Evolutionary conservation across 148 eudicot genomes (phyloP).

Genomic region (Heliosperma pusillum): DNA sequence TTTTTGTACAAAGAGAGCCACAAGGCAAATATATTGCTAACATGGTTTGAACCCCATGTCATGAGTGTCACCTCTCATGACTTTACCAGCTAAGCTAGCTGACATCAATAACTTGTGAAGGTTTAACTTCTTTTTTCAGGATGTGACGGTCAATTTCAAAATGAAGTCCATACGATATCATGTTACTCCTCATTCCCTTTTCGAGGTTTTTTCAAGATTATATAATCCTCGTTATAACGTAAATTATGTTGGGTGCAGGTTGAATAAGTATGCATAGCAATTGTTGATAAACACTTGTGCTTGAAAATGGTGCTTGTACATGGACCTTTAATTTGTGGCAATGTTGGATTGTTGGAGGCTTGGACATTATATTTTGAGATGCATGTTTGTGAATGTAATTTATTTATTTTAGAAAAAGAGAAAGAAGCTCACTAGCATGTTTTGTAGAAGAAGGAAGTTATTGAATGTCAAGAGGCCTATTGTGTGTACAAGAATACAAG

Average conservation of each 20-base stretch:
- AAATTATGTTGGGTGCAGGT: background rate
- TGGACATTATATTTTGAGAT: background rate
- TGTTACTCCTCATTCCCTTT: background rate
- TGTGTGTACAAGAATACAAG: no score
- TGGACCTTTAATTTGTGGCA: slow-evolving; percentile 7
- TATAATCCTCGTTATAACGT: background rate
- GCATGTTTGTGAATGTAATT: slow-evolving; percentile 1
- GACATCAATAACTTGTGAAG: no score
- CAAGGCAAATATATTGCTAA: no score
- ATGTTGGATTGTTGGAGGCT: slow-evolving; percentile 1
- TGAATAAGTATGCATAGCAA: background rate
- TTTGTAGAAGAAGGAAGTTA: no score
- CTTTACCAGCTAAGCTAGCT: no score
- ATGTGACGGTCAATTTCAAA: background rate
- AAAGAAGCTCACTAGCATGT: no score
- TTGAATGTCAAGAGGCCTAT: no score
- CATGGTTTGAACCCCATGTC: no score
- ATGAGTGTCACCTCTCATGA: no score
- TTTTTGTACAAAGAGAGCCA: no score
- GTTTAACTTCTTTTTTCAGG: no score
- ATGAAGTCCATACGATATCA: background rate
- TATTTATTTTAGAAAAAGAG: no score
- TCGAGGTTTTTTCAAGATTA: background rate
- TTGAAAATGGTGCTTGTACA: background rate
- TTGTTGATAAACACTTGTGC: background rate